Percentiles rank a stretch among this genome's conserved stretches.
Evolutionary conservation across 371 early-diverging fungal species (phyloP).

Genomic region (Syncephalastrum contaminatum): DNA sequence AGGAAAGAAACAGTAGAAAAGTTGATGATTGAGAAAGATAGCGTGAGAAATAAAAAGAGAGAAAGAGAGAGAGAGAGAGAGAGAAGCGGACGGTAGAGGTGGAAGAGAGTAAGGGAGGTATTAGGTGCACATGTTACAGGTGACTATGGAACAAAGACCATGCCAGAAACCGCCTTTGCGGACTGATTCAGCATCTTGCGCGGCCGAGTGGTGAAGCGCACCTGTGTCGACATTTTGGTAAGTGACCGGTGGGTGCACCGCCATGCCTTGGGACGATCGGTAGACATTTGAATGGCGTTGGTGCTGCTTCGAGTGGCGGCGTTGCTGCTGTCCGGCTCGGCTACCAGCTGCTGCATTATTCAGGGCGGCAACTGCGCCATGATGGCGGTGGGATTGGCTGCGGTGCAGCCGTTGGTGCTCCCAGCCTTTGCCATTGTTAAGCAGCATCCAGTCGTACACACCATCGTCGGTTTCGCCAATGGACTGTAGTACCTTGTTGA

Average conservation of each 20-base stretch:
- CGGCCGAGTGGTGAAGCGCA: constrained; percentile 15
- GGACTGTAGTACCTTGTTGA: constrained; percentile 80
- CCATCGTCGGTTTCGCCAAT: constrained; percentile 84
- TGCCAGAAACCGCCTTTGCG: constrained; percentile 22
- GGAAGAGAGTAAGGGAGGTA: background rate
- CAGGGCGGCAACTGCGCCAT: constrained; percentile 22
- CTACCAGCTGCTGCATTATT: constrained; percentile 15
- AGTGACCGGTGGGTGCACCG: constrained; percentile 13
- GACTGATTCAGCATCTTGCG: constrained; percentile 20
- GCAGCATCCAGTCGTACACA: constrained; percentile 94
- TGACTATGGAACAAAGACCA: constrained; percentile 13
- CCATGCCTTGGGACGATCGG: constrained; percentile 17
- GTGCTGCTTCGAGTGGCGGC: constrained; percentile 15
- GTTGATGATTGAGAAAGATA: background rate
- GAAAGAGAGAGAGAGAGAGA: background rate
- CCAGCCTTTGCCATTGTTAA: constrained; percentile 57
- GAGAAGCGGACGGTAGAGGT: background rate
- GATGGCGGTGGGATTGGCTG: constrained; percentile 13
- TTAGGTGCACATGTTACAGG: constrained; percentile 21
- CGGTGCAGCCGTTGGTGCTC: constrained; percentile 36
- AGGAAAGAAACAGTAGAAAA: too few species aligned
- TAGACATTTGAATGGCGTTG: constrained; percentile 11
- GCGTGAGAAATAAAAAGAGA: too few species aligned
- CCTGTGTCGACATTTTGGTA: constrained; percentile 23
- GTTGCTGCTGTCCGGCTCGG: constrained; percentile 8